Evolutionary conservation across 2,329 filamentous ascomycete genomes (phyloP).

Genomic region (Penicillium decumbens): DNA sequence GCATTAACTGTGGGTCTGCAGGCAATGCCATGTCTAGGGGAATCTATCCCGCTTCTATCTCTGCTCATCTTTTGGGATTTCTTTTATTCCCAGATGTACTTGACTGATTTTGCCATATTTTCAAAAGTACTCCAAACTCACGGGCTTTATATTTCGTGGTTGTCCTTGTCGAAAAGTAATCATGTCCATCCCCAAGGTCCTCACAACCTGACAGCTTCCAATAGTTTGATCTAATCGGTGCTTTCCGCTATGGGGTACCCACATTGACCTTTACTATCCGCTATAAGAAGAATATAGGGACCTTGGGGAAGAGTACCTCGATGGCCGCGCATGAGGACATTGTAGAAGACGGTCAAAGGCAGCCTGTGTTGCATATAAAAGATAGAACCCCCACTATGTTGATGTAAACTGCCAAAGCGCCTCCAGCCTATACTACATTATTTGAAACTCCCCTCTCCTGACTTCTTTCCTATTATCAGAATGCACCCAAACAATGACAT

Average conservation of each 20-base stretch:
- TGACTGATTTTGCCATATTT: no score
- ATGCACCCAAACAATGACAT: constrained; percentile 18
- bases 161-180: neutral
- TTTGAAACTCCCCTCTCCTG: neutral
- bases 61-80: neutral
- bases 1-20: neutral
- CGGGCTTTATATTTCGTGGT: neutral
- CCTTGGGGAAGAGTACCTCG: constrained; percentile 36
- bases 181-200: constrained; percentile 27
- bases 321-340: constrained; percentile 21
- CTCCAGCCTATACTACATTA: neutral
- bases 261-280: neutral
- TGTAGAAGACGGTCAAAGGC: constrained; percentile 6
- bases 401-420: neutral
- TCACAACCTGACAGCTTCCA: constrained; percentile 9
- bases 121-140: neutral
- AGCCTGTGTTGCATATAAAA: neutral
- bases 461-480: neutral
- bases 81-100: no score
- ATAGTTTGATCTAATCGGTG: constrained; percentile 1
- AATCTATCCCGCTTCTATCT: neutral
- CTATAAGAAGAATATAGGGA: constrained; percentile 19
- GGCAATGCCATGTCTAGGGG: neutral
- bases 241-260: constrained; percentile 4
- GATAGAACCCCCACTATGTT: neutral